A percentile compares a stretch with the other conserved stretches of the same genome.
These are phyloP conservation scores for Boletales sp. DNA, from an alignment of 768 basidiomycete genomes.

Conservation along the genomic window DNA sequence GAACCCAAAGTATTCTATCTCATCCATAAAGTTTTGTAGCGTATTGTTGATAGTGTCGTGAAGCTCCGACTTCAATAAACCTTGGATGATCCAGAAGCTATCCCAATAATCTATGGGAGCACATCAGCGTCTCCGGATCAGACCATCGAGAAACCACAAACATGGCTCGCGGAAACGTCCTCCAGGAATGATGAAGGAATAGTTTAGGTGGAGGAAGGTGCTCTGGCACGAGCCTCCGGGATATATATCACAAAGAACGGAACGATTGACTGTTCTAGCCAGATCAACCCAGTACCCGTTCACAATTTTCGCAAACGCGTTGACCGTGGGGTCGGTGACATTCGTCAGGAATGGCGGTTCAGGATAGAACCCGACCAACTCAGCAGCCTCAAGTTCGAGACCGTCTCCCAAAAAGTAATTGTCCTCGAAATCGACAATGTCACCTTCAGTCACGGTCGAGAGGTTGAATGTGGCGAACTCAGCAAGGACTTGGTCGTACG, in stretches of 20 bases:
- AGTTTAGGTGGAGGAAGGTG: slow-evolving; percentile 83
- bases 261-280: slow-evolving; percentile 68
- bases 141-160: slow-evolving; percentile 34
- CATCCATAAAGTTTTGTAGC: slow-evolving; percentile 94
- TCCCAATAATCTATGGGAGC: slow-evolving; percentile 49
- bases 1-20: slow-evolving; percentile 80
- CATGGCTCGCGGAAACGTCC: slow-evolving; percentile 84
- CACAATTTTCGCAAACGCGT: slow-evolving; percentile 74
- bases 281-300: slow-evolving; percentile 84
- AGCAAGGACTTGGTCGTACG: slow-evolving; percentile 59
- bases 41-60: slow-evolving; percentile 71
- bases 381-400: slow-evolving; percentile 65
- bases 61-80: slow-evolving; percentile 78
- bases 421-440: slow-evolving; percentile 67
- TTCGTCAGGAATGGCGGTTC: slow-evolving; percentile 68
- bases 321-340: slow-evolving; percentile 64
- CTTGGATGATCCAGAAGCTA: slow-evolving; percentile 86
- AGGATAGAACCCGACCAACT: slow-evolving; percentile 57
- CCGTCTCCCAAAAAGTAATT: slow-evolving; percentile 82
- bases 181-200: slow-evolving; percentile 90
- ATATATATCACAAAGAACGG: slow-evolving; percentile 55
- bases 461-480: slow-evolving; percentile 51
- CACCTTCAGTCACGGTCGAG: slow-evolving; percentile 53
- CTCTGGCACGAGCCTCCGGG: slow-evolving; percentile 64
- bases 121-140: not conserved